Evolutionary conservation across 257 asterid genomes (phyloP).

Genomic region (Thymus quinquecostatus): DNA sequence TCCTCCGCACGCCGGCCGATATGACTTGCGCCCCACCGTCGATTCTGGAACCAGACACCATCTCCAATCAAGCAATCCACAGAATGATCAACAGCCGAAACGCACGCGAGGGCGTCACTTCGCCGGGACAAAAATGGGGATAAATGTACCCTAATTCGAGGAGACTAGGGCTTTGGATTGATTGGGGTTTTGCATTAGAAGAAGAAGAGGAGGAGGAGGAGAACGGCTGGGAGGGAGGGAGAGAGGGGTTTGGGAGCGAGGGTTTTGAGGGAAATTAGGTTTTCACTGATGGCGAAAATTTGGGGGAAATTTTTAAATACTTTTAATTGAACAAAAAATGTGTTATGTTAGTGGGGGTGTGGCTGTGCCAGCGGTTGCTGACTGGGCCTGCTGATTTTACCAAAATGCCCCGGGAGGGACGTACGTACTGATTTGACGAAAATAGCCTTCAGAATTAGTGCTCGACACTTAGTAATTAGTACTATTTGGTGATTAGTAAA

Average conservation of each 20-base stretch:
- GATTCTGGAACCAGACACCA: slow-evolving; percentile 65
- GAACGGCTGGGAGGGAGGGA: slow-evolving; percentile 48
- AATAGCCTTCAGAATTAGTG: neutral
- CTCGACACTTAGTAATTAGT: too few relatives aligned
- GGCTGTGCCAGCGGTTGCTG: slow-evolving; percentile 27
- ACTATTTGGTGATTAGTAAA: slow-evolving; percentile 11
- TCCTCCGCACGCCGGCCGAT: slow-evolving; percentile 77
- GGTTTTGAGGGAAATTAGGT: slow-evolving; percentile 49
- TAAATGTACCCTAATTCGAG: slow-evolving; percentile 30
- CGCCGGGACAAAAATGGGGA: neutral
- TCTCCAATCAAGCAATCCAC: slow-evolving; percentile 43
- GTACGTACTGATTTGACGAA: neutral
- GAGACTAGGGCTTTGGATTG: slow-evolving; percentile 29
- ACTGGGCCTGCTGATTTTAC: slow-evolving; percentile 23
- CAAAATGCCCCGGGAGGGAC: neutral
- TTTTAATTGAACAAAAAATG: neutral
- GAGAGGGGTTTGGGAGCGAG: slow-evolving; percentile 51
- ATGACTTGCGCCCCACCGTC: slow-evolving; percentile 73
- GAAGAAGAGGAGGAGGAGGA: slow-evolving; percentile 39
- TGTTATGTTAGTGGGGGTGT: slow-evolving; percentile 11
- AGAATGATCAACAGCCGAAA: slow-evolving; percentile 17
- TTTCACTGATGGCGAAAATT: slow-evolving; percentile 38
- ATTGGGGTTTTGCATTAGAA: slow-evolving; percentile 32
- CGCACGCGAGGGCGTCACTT: slow-evolving; percentile 27
- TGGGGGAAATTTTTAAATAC: slow-evolving; percentile 35